Base-by-base conservation (phyloP, 2,329 filamentous ascomycete species). In the Metarhizium humberi region DNA sequence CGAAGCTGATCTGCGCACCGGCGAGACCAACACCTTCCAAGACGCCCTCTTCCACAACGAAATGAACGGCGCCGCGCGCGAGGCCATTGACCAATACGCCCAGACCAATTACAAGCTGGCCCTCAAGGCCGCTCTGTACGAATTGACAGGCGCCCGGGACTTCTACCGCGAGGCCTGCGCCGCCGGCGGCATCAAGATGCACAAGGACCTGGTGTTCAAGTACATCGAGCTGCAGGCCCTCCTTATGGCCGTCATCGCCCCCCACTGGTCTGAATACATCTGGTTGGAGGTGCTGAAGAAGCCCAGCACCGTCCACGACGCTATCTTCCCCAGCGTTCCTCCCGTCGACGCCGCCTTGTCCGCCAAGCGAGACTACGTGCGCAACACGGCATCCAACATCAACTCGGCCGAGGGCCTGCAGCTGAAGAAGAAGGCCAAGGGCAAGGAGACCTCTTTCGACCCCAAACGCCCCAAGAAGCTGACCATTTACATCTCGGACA, bases 11-110 rank as follows among this genome's bases (percentile, higher is more conserved):
- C 85, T 96, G 66, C 86, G 92, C 52, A 84, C 83, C n/a, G 90
- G 89, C 51, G 78, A 85, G 62, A 81, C 84, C 59, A 85, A 88
- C 68, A 76, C 81, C 55, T 90, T 96, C 75, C 90, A 90, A 72
- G 94, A 99, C 68, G 81, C 85, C 56, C 78, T 97, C 50, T 97
- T 99, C 68, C 82, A 90, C 66, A 97, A 99, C 69, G 92, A 99
- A 73, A 81, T 99, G 76, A 94, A 95, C 69, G 77, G 80, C 5
- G 76, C 95, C 10, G 87, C 92, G n/a, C 78, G 80, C 51, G 88
- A 96, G 72, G 84, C 91, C 14, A 82, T 81, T 64, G 78, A 85
- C 64, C 85, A 94, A 68, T 97, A 96, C 75, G 78, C 84, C 60
- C 79, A 82, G 51, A 92, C 88, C 25, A 83, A 88, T 71, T 95